phyloP scores from a whole-genome alignment of 129 eudicot genomes.

The Tagetes patula region DNA sequence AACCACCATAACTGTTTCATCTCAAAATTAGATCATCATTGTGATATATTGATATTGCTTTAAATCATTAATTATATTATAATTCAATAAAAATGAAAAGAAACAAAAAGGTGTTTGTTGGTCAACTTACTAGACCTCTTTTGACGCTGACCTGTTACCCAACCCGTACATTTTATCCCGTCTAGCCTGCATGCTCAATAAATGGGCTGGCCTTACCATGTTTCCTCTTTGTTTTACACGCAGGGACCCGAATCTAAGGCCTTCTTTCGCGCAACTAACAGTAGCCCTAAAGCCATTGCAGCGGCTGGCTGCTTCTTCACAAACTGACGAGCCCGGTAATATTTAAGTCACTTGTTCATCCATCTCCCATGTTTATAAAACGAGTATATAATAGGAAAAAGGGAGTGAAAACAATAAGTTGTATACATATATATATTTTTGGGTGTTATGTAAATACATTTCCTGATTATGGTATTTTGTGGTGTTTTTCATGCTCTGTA shows the following conservation, averaged over 20 bases:
- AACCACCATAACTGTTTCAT: background rate
- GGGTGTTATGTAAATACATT: constrained; percentile 27
- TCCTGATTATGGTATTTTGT: background rate
- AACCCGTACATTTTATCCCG: constrained; percentile 1
- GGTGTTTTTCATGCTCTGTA: constrained; percentile 12
- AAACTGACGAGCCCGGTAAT: constrained; percentile 48
- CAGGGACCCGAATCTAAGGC: constrained; percentile 94
- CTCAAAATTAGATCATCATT: background rate
- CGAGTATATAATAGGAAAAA: constrained; percentile 32
- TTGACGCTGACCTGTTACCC: background rate
- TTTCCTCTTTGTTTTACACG: background rate
- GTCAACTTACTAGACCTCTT: background rate
- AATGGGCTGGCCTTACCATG: background rate
- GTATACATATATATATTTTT: constrained; percentile 27
- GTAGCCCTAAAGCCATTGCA: constrained; percentile 91
- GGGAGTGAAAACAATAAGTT: constrained; percentile 15
- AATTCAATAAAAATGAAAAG: background rate
- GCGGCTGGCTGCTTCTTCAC: constrained; percentile 56
- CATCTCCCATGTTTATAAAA: constrained; percentile 30
- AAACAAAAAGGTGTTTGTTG: background rate
- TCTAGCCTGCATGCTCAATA: background rate
- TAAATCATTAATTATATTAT: background rate
- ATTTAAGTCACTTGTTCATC: constrained; percentile 36
- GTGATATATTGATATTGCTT: background rate
- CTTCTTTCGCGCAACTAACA: constrained; percentile 86